Base-by-base conservation (phyloP, 495 filamentous ascomycete species). In the Penicillium paradoxum region DNA sequence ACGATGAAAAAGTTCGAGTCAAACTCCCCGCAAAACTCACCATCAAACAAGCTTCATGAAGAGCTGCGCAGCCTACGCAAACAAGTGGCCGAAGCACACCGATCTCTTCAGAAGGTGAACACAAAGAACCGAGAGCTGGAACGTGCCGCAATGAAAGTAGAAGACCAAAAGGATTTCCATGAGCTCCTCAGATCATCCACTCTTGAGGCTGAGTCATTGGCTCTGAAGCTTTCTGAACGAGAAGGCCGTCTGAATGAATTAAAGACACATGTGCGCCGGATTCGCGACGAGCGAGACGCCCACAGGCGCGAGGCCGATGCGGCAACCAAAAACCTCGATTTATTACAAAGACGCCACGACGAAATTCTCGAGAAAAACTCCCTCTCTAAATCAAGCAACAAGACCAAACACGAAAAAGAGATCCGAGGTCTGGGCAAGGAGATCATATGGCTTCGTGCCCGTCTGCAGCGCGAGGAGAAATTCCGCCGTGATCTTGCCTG, bases 381-480 rank as follows among this genome's bases (percentile, higher is more conserved):
- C 13, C 49, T 39, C 17, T 39, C 55, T 18, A 78, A 73, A 54
- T 60, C 70, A n/a, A 76, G 73, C 10, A 69, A 63, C 42, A 77
- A 75, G 57, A 75, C 76, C 49, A 73, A 79, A 44, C 91, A 96
- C 57, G 79, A 79, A 53, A 86, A 85, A 59, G 95, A 97, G 71
- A 77, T 96, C 27, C 79, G 83, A 42, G 91, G 91, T 10, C 75
- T 98, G 64, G 82, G 80, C 54, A 86, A 91, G 70, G 90, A 96
- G 67, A 92, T 97, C 59, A 77, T 90, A 56, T 98, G 88, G 84
- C 81, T 97, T 52, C 79, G 85, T 53, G 90, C 88, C 4, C 80
- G 84, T 45, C 84, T 85, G 66, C 77, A 81, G 64, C 79, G 93
- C 19, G 92, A 96, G 71, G 82, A 87, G 59, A 82, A 79, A 47